Evolutionary conservation across 306 rosid genomes (phyloP).

Genomic region (Rosa rugosa): DNA sequence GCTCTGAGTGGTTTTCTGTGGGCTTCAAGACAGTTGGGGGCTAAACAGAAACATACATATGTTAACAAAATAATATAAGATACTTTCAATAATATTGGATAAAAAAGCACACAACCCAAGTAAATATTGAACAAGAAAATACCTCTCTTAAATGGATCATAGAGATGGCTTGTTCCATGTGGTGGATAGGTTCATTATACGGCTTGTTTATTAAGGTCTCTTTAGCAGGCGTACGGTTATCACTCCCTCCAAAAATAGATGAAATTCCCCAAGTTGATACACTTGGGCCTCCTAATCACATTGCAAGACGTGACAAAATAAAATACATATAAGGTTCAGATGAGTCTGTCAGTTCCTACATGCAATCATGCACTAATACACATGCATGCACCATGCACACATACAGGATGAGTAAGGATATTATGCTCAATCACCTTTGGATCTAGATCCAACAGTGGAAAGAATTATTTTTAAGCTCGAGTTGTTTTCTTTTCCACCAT

Average conservation of each 20-base stretch:
- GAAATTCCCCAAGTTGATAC: slow-evolving; percentile 89
- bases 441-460: too few relatives aligned
- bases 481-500: neutral
- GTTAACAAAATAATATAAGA: slow-evolving; percentile 20
- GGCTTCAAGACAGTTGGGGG: slow-evolving; percentile 94
- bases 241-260: slow-evolving; percentile 85
- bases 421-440: too few relatives aligned
- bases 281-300: slow-evolving; percentile 53
- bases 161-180: slow-evolving; percentile 63
- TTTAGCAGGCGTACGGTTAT: slow-evolving; percentile 55
- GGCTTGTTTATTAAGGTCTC: slow-evolving; percentile 52
- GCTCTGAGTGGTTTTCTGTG: slow-evolving; percentile 75
- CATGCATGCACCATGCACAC: neutral
- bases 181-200: slow-evolving; percentile 56
- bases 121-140: slow-evolving; percentile 11
- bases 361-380: neutral
- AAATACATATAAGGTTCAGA: slow-evolving; percentile 7
- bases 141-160: slow-evolving; percentile 94
- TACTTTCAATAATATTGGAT: neutral
- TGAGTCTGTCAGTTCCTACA: neutral
- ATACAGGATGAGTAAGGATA: neutral
- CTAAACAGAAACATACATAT: slow-evolving; percentile 38
- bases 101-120: slow-evolving; percentile 19
- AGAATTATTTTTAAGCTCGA: neutral
- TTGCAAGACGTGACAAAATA: slow-evolving; percentile 17